Percentiles rank a stretch among this genome's conserved stretches.
These are phyloP conservation scores for Cladophialophora bantiana DNA, from an alignment of 2,329 filamentous ascomycete species.

Conservation along the genomic window DNA sequence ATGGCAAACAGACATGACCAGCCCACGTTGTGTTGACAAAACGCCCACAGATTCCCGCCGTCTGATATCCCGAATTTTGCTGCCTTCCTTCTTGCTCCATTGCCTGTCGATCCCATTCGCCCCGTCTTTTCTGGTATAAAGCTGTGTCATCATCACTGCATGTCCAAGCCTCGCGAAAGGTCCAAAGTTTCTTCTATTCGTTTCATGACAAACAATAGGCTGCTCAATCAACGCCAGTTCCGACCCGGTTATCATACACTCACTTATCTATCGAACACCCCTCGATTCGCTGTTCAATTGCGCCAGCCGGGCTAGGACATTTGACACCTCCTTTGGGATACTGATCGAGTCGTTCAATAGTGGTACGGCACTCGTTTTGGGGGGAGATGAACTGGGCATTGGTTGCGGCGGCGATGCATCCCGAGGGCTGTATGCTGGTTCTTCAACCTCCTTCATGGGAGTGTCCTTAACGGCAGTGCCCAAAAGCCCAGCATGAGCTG, in stretches of 20 bases:
- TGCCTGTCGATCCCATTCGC: slow-evolving; percentile 15
- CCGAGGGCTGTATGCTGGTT: slow-evolving; percentile 32
- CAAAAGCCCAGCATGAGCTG: slow-evolving; percentile 8
- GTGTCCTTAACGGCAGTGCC: slow-evolving; percentile 22
- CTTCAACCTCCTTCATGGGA: slow-evolving; percentile 29
- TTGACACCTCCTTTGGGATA: slow-evolving; percentile 20
- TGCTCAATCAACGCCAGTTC: slow-evolving; percentile 23
- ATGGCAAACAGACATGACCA: slow-evolving; percentile 9
- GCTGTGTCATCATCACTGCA: slow-evolving; percentile 32
- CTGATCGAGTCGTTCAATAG: background rate
- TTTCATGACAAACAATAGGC: slow-evolving; percentile 23
- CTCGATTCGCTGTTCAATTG: slow-evolving; percentile 15
- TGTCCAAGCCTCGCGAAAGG: slow-evolving; percentile 35
- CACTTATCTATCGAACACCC: slow-evolving; percentile 7
- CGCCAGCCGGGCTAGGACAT: slow-evolving; percentile 26
- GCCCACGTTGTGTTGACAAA: slow-evolving; percentile 19
- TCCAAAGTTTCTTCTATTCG: slow-evolving; percentile 31
- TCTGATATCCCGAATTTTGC: slow-evolving; percentile 10
- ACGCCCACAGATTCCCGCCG: slow-evolving; percentile 20
- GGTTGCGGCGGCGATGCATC: slow-evolving; percentile 14
- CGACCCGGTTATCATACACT: slow-evolving; percentile 27
- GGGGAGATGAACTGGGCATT: background rate
- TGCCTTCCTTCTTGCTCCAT: slow-evolving; percentile 19
- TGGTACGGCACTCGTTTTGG: background rate
- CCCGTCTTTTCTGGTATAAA: slow-evolving; percentile 20